phyloP scores from a whole-genome alignment of 371 early-diverging fungal species.

The Racocetra persica region DNA sequence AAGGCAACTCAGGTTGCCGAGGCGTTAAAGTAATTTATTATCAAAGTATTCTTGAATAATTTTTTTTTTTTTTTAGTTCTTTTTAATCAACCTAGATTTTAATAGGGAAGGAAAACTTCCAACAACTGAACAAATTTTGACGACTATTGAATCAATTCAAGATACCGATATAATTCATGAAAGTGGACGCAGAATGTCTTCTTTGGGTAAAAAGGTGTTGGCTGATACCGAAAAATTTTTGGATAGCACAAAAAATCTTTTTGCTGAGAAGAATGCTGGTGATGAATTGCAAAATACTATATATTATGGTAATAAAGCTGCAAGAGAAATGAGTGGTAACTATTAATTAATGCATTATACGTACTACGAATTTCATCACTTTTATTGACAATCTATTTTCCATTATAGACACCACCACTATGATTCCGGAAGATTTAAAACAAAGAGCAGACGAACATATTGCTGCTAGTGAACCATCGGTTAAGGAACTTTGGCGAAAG shows the following conservation, averaged over 20 bases:
- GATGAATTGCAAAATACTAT: conserved; percentile 43
- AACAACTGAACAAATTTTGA: conserved; percentile 41
- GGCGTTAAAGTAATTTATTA: conserved; percentile 8
- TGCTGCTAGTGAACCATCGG: conserved; percentile 1
- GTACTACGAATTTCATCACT: too few species aligned
- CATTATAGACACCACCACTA: neutral
- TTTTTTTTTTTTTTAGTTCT: neutral
- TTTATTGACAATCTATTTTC: neutral
- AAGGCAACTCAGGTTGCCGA: conserved; percentile 7
- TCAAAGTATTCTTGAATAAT: neutral
- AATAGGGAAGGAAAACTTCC: conserved; percentile 45
- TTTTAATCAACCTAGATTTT: neutral
- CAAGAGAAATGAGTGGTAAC: conserved; percentile 25
- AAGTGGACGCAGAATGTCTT: conserved; percentile 24
- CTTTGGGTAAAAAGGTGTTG: conserved; percentile 42
- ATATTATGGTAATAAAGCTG: conserved; percentile 32
- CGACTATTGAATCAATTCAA: conserved; percentile 40
- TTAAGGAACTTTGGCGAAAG: neutral
- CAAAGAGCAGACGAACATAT: neutral
- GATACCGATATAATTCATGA: conserved; percentile 36
- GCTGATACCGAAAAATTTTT: conserved; percentile 37
- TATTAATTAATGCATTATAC: neutral
- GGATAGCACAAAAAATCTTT: conserved; percentile 42
- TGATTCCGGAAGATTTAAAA: conserved; percentile 30
- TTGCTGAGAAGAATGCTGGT: conserved; percentile 43